These are phyloP conservation scores for Medicago truncatula DNA, from an alignment of 306 rosid genomes.

Conservation along the genomic window MtrunA17r5.0-ANR NC_053044.1:44178001-44178500, in stretches of 20 bases:
- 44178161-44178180: conserved; percentile 54
- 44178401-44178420: too few species aligned
- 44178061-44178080: conserved; percentile 31
- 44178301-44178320: too few species aligned
- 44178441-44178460: background rate
- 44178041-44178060: conserved; percentile 57
- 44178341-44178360: too few species aligned
- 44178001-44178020: conserved; percentile 49
- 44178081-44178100: conserved; percentile 48
- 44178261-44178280: too few species aligned
- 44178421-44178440: background rate
- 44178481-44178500: too few species aligned
- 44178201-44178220: conserved; percentile 66
- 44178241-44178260: conserved; percentile 50
- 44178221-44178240: conserved; percentile 48
- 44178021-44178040: conserved; percentile 59
- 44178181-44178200: conserved; percentile 60
- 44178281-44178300: too few species aligned
- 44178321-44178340: too few species aligned
- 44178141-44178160: conserved; percentile 55
- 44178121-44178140: conserved; percentile 57
- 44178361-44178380: too few species aligned
- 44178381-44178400: too few species aligned
- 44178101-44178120: conserved; percentile 49
- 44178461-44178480: too few species aligned